These are phyloP conservation scores for Pulveroboletus ravenelii DNA, from an alignment of 768 basidiomycete species.

Conservation along the genomic window DNA sequence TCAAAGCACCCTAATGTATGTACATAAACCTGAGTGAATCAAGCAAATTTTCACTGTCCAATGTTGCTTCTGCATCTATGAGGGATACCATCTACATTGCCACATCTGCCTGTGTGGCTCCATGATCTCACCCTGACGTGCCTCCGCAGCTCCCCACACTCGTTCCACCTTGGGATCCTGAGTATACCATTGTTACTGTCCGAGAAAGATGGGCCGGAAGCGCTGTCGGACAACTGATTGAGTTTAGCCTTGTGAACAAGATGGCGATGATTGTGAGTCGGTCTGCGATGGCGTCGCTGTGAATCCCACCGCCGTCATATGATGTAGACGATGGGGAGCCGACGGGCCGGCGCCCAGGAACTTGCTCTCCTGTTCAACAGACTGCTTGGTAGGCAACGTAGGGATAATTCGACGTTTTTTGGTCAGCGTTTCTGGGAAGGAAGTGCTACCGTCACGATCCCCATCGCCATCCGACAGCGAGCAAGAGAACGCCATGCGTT, in stretches of 20 bases:
- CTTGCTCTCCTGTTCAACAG: background rate
- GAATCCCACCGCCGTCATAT: background rate
- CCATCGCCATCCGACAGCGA: slow-evolving; percentile 11
- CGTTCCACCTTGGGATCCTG: slow-evolving; percentile 35
- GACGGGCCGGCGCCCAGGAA: slow-evolving; percentile 17
- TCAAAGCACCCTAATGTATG: too few relatives aligned
- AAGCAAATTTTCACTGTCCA: too few relatives aligned
- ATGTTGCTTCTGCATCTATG: too few relatives aligned
- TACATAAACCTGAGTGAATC: too few relatives aligned
- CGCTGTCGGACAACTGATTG: slow-evolving; percentile 32
- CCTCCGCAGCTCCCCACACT: slow-evolving; percentile 22
- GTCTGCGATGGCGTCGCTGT: slow-evolving; percentile 9
- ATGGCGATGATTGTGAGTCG: slow-evolving; percentile 18
- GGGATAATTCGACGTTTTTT: slow-evolving; percentile 36
- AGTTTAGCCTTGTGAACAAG: slow-evolving; percentile 15
- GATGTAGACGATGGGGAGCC: slow-evolving; percentile 21
- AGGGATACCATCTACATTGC: too few relatives aligned
- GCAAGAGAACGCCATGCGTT: slow-evolving; percentile 27
- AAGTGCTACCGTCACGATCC: slow-evolving; percentile 24
- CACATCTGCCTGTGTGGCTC: too few relatives aligned
- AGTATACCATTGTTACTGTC: slow-evolving; percentile 44
- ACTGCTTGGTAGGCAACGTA: slow-evolving; percentile 4
- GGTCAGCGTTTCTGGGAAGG: slow-evolving; percentile 39
- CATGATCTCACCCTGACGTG: slow-evolving; percentile 11
- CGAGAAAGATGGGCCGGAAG: slow-evolving; percentile 47